Percentiles rank a stretch among this genome's conserved stretches.
Conservation (phyloP, 2,329 filamentous ascomycete genomes). For the Ophiostoma sp. region DNA sequence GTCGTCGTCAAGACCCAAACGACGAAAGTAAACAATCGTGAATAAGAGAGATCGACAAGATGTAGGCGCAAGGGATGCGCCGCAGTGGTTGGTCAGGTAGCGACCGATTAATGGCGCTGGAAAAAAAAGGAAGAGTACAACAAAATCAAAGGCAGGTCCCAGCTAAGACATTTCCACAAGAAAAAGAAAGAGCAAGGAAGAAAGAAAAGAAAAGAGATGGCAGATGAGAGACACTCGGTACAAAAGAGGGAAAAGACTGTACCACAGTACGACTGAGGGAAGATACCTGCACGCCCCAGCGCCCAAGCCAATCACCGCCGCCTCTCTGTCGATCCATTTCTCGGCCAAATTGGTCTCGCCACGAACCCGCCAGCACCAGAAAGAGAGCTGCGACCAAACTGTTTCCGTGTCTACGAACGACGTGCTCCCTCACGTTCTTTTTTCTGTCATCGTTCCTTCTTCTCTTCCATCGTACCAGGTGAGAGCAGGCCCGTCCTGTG, state of each 20-base stretch:
- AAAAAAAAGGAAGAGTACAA: background rate
- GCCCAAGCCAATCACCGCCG: constrained; percentile 4
- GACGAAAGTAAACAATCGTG: background rate
- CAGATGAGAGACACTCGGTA: background rate
- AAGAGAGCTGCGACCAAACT: background rate
- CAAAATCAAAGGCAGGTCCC: background rate
- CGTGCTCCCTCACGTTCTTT: background rate
- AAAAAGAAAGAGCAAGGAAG: background rate
- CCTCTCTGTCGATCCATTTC: constrained; percentile 16
- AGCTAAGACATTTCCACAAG: background rate
- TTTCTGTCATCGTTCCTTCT: constrained; percentile 28
- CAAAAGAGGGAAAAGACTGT: constrained; percentile 4
- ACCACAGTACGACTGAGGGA: background rate
- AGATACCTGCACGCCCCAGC: background rate
- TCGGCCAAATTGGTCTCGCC: constrained; percentile 22
- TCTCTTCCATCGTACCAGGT: background rate
- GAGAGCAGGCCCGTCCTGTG: too few relatives aligned
- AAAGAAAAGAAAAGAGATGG: background rate
- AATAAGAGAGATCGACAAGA: background rate
- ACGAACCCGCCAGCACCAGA: background rate
- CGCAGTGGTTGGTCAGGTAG: background rate
- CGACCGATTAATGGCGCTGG: background rate
- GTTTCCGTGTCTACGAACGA: background rate
- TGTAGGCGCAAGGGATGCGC: background rate
- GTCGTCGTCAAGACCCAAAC: background rate